Conservation (phyloP, 441 rosid species). For the Eugenia klotzschiana region DNA sequence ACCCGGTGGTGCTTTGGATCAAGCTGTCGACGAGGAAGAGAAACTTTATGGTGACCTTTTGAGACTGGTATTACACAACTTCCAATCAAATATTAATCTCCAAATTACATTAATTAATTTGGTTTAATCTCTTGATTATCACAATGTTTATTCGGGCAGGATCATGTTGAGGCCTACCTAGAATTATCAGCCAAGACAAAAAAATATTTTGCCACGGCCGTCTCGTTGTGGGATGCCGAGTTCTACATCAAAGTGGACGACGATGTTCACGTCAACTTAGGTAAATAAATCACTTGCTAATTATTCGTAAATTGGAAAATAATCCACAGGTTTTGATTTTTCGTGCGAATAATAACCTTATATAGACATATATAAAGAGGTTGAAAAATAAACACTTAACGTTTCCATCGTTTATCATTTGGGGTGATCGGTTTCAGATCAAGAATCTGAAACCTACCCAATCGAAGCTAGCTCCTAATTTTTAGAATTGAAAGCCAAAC, state of each 20-base stretch:
- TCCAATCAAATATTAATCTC: neutral
- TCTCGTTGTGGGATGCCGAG: conserved; percentile 76
- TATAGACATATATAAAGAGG: too few species aligned
- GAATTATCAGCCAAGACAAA: conserved; percentile 81
- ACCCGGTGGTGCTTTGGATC: conserved; percentile 55
- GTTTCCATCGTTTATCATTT: neutral
- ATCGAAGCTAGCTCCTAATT: neutral
- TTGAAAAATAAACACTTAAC: neutral
- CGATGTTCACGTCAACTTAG: conserved; percentile 83
- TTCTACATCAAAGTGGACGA: conserved; percentile 90
- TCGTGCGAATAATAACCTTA: too few species aligned
- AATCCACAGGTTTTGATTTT: neutral
- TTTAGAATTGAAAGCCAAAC: neutral
- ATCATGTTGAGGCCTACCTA: conserved; percentile 72
- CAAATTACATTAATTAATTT: neutral
- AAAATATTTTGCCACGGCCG: conserved; percentile 54
- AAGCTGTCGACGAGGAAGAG: conserved; percentile 67
- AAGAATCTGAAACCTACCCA: neutral
- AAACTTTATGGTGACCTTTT: conserved; percentile 54
- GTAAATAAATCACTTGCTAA: conserved; percentile 10
- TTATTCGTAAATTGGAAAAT: neutral
- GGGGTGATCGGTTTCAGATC: neutral
- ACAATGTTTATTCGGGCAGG: conserved; percentile 21
- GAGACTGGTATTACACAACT: conserved; percentile 41
- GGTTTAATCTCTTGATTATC: neutral